Evolutionary conservation across 1,284 basidiomycete species (phyloP), one percentile per base, ranked within the genome.

Genomic region (Tilletia setariae): DNA sequence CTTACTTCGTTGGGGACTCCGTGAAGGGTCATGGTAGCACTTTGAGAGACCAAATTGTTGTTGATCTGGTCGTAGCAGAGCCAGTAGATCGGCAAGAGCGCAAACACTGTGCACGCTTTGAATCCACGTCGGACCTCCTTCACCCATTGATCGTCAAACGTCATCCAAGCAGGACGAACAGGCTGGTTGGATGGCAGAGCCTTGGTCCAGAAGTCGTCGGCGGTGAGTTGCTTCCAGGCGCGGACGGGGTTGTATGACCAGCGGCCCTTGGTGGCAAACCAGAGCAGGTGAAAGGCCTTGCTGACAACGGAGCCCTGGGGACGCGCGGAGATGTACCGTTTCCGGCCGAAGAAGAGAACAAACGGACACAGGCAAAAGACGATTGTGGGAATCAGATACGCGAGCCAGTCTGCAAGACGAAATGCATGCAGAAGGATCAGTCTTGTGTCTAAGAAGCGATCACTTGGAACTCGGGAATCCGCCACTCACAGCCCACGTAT

Each of bases 31-130:
- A 86, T 85, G 63, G 81, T 82, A 56, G 80, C 80, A 11, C 82
- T 82, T 82, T 85, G 84, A 62, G 80, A 79, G 1, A 88, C 89
- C 80, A 94, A 81, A 83, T 93, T 93, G 85, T 89, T 91, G 65
- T 79, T 83, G 69, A 85, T 82, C 73, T 82, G 85, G 69, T 84
- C 83, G 74, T 86, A 84, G 67, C 81, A 81, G 51, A 86, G 78
- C 73, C 80, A 82, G 82, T 85, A 86, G 72, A 85, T 80, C 13
- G 85, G 85, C 71, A 84, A 91, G 87, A 90, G 92, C 59, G 86
- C 79, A 84, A 94, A 94, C 68, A 94, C 91, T 51, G 84, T 83
- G 84, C 92, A 94, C 9, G 93, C 93, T 82, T 91, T 91, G 83
- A 93, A 84, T 1, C 90, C 91, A 76, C 91, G 87, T 68, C 86